Percentiles rank a stretch among this genome's conserved stretches.
Conservation (phyloP, 768 basidiomycete genomes). For the Tricholoma flavovirens region DNA sequence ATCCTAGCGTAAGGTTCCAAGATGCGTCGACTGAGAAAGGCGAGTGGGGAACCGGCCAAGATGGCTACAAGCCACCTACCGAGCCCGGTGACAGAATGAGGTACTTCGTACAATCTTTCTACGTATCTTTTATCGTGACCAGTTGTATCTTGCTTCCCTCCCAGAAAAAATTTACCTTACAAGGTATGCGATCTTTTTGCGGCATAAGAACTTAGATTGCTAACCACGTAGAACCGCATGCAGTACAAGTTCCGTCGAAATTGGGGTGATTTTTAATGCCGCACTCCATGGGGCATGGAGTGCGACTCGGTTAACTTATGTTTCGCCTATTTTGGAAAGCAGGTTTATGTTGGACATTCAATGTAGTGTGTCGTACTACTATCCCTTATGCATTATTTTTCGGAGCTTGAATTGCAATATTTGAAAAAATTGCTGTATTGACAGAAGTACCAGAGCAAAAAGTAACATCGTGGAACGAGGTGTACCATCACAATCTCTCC, state of each 20-base stretch:
- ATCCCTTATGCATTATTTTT: background rate
- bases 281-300: background rate
- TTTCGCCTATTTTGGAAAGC: background rate
- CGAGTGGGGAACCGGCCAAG: constrained; percentile 68
- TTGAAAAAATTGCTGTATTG: background rate
- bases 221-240: constrained; percentile 53
- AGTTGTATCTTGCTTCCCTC: constrained; percentile 3
- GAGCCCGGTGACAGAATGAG: constrained; percentile 74
- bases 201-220: constrained; percentile 24
- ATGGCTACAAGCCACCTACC: constrained; percentile 68
- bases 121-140: background rate
- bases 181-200: constrained; percentile 49
- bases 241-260: constrained; percentile 88
- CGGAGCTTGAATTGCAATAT: background rate
- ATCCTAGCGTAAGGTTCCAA: constrained; percentile 58
- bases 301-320: background rate
- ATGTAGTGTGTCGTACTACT: constrained; percentile 1
- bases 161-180: constrained; percentile 78
- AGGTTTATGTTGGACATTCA: background rate
- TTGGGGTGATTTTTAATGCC: constrained; percentile 77
- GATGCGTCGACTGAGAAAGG: constrained; percentile 51
- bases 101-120: constrained; percentile 25
- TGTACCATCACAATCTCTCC: constrained; percentile 2
- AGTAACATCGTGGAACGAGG: background rate
- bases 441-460: background rate